Base-by-base conservation (phyloP, 495 filamentous ascomycete genomes). In the Penicillium coprophilum region DNA sequence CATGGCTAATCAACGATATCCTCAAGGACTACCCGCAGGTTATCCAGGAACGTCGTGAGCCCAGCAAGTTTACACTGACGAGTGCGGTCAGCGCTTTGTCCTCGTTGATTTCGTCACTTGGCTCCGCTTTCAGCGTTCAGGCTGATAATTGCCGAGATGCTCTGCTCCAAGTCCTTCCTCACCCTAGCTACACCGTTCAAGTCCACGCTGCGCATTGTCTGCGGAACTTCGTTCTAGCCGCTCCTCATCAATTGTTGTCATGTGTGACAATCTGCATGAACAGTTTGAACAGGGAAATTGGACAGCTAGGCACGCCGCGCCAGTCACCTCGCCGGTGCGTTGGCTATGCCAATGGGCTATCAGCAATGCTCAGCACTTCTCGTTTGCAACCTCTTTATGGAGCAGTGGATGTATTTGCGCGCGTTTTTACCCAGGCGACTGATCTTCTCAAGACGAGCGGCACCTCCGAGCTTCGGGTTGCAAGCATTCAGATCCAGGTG, bases 181-280 rank as follows among this genome's bases (percentile, higher is more conserved):
- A 99, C 66, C 91, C 92, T 3, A 97, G 89, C 73, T 97, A 97
- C 66, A 92, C 91, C 8, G 92, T 99, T 7, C 94, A 97, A 67
- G 83, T 97, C 2, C 86, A 93, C 61, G 87, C 90, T 2, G 88
- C 94, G 28, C 82, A 87, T 61, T 95, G 91, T 62, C 72, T 97
- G 50, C 91, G 92, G 47, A 84, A 80, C 8, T 96, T 97, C 64
- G 87, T 96, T 6, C 76, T 96, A 50, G 91, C 91, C 4, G 96
- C 90, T 62, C 94, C 94, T 7, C 86, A 94, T 64, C 92, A 97
- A 64, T 82, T 99, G 23, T 74, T 97, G 19, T 89, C 90, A 5
- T 96, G 92, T 60, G 84, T 96, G 21, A 96, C 92, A 4, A 89
- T 97, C 31, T 96, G 91, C 70, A 91, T 97, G 89, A 97, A 97